phyloP scores from a whole-genome alignment of 1,139 yeast genomes.

The Saccharomycopsis hybrid region DNA sequence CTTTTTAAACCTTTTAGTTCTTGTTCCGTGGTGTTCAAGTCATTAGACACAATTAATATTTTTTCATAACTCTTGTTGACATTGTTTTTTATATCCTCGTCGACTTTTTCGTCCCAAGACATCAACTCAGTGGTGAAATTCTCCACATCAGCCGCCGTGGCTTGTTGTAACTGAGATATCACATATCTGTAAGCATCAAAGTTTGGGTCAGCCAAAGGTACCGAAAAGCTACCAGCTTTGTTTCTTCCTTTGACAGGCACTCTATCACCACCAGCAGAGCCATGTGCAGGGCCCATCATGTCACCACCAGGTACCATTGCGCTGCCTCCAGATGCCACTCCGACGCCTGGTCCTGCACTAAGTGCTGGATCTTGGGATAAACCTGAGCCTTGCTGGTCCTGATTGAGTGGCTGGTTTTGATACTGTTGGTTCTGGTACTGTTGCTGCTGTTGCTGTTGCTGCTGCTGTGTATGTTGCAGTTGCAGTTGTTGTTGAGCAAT shows the following conservation, averaged over 20 bases:
- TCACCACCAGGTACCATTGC: not conserved
- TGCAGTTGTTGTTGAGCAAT: conserved; percentile 22
- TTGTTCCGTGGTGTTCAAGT: conserved; percentile 54
- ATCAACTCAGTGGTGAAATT: conserved; percentile 56
- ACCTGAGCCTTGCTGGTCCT: no score
- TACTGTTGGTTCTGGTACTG: conserved; percentile 4
- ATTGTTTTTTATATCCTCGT: conserved; percentile 57
- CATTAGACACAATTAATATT: conserved; percentile 61
- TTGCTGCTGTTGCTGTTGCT: conserved; percentile 2
- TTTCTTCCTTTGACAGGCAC: not conserved
- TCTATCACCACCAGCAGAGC: not conserved
- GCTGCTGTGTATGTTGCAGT: conserved; percentile 5
- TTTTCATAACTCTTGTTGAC: conserved; percentile 70
- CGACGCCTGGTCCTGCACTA: no score
- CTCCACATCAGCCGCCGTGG: conserved; percentile 70
- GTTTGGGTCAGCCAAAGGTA: conserved; percentile 29
- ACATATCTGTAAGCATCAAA: conserved; percentile 50
- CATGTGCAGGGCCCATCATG: not conserved
- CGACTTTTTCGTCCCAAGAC: conserved; percentile 47
- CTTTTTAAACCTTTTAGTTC: conserved; percentile 59
- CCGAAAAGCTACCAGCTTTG: conserved; percentile 16
- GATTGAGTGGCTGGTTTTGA: not conserved
- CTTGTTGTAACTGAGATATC: conserved; percentile 48
- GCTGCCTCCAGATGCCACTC: not conserved
- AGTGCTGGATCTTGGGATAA: no score